Percentiles rank a stretch among this genome's conserved stretches.
phyloP scores from a whole-genome alignment of 2,329 filamentous ascomycete species.

The Dothideomycetidae sp. region DNA sequence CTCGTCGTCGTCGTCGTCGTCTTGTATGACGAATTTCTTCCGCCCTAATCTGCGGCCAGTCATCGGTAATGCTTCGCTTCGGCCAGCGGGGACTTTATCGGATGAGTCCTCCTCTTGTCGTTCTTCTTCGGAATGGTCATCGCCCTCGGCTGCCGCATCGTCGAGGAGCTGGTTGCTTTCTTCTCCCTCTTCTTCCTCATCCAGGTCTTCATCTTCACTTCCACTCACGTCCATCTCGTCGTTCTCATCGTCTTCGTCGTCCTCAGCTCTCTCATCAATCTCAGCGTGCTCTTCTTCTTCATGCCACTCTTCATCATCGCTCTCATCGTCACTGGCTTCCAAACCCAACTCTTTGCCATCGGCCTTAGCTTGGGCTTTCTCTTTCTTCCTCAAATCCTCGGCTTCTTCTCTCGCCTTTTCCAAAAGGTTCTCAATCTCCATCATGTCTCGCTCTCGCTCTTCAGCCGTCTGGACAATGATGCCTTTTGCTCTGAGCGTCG shows the following conservation, averaged over 20 bases:
- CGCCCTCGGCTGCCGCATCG: constrained; percentile 17
- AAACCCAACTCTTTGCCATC: constrained; percentile 33
- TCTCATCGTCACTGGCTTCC: constrained; percentile 40
- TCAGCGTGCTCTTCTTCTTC: constrained; percentile 21
- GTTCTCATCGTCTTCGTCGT: constrained; percentile 22
- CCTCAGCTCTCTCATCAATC: constrained; percentile 25
- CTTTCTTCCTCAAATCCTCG: constrained; percentile 60
- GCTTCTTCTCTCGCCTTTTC: constrained; percentile 72
- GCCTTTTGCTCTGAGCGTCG: constrained; percentile 64
- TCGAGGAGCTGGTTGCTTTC: constrained; percentile 17
- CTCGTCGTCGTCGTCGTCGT: constrained; percentile 20
- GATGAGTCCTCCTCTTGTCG: constrained; percentile 22
- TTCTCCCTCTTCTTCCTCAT: constrained; percentile 27
- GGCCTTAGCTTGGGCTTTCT: constrained; percentile 59
- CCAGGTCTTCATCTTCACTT: constrained; percentile 15
- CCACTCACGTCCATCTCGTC: constrained; percentile 14
- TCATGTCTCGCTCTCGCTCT: constrained; percentile 68
- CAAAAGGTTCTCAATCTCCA: constrained; percentile 75
- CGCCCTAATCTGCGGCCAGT: constrained; percentile 15
- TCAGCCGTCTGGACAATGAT: constrained; percentile 71
- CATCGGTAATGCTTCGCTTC: constrained; percentile 22
- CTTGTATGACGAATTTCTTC: constrained; percentile 20
- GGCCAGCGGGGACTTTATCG: constrained; percentile 15
- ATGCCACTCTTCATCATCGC: constrained; percentile 36
- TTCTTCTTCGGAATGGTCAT: constrained; percentile 18